These are phyloP conservation scores for Takashimella koratensis DNA, from an alignment of 1,284 basidiomycete genomes.

Conservation along the genomic window DNA sequence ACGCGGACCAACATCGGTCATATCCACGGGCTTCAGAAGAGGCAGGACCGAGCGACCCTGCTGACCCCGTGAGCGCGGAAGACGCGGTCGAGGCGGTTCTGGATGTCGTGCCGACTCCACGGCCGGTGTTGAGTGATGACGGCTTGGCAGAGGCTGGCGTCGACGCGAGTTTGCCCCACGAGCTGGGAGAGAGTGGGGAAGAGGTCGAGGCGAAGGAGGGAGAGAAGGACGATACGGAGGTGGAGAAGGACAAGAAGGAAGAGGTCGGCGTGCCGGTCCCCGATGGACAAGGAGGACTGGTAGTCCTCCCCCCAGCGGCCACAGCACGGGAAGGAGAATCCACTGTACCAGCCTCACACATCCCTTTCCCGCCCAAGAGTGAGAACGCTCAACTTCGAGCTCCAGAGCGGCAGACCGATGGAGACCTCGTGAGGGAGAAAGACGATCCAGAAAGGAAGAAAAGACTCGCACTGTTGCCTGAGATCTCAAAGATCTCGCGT, in stretches of 20 bases:
- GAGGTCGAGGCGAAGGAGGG: background rate
- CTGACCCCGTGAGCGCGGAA: background rate
- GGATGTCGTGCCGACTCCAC: background rate
- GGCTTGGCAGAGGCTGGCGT: background rate
- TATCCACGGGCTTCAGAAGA: too few species aligned
- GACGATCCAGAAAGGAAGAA: background rate
- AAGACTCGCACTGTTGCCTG: constrained; percentile 21
- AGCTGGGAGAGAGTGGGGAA: background rate
- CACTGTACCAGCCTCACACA: background rate
- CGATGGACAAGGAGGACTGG: constrained; percentile 28
- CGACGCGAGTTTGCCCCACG: too few species aligned
- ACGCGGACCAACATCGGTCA: background rate
- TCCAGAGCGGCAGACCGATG: background rate
- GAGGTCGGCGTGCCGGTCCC: constrained; percentile 10
- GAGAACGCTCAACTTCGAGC: too few species aligned
- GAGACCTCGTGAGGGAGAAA: background rate
- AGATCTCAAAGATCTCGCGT: constrained; percentile 37
- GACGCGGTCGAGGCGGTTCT: constrained; percentile 1
- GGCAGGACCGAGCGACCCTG: background rate
- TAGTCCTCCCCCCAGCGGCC: constrained; percentile 10
- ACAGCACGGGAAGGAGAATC: background rate
- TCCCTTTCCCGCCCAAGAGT: background rate
- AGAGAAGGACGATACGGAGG: background rate
- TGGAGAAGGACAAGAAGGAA: background rate
- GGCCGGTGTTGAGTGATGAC: background rate